phyloP scores from a whole-genome alignment of 2,329 filamentous ascomycete genomes.

The Ciborinia camelliae region DNA sequence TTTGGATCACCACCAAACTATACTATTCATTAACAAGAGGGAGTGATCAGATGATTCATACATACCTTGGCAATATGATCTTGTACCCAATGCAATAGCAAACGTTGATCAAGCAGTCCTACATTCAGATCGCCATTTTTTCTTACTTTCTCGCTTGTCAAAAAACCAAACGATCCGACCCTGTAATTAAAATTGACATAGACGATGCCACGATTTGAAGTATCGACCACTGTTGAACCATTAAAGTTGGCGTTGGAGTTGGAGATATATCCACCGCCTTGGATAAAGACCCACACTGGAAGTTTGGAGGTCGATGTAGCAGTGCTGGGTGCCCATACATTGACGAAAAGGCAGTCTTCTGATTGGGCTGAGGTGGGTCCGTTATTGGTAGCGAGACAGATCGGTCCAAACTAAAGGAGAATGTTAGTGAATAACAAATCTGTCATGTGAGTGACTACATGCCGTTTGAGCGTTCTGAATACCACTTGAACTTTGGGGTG shows the following conservation, averaged over 20 bases:
- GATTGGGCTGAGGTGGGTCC: conserved; percentile 5
- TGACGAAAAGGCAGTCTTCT: conserved; percentile 45
- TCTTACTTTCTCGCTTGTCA: conserved; percentile 54
- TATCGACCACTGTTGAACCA: conserved; percentile 46
- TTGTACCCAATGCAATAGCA: conserved; percentile 59
- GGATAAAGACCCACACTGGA: conserved; percentile 54
- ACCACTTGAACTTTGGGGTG: background rate
- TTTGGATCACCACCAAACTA: conserved; percentile 46
- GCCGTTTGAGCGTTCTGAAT: conserved; percentile 9
- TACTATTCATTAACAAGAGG: background rate
- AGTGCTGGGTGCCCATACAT: conserved; percentile 44
- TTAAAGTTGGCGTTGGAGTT: conserved; percentile 53
- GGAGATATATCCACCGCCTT: conserved; percentile 46
- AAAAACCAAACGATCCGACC: conserved; percentile 60
- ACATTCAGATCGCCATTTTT: conserved; percentile 57
- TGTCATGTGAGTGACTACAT: background rate
- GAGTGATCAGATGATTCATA: background rate
- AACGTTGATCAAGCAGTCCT: conserved; percentile 61
- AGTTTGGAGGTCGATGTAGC: conserved; percentile 44
- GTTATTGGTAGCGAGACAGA: conserved; percentile 17
- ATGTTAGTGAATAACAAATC: background rate
- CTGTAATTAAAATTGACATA: conserved; percentile 62
- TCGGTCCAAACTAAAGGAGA: conserved; percentile 16
- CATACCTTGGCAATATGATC: conserved; percentile 51
- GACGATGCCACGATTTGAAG: conserved; percentile 47